Evolutionary conservation across 2,329 filamentous ascomycete species (phyloP).

Genomic region (Stemphylium beticola): DNA sequence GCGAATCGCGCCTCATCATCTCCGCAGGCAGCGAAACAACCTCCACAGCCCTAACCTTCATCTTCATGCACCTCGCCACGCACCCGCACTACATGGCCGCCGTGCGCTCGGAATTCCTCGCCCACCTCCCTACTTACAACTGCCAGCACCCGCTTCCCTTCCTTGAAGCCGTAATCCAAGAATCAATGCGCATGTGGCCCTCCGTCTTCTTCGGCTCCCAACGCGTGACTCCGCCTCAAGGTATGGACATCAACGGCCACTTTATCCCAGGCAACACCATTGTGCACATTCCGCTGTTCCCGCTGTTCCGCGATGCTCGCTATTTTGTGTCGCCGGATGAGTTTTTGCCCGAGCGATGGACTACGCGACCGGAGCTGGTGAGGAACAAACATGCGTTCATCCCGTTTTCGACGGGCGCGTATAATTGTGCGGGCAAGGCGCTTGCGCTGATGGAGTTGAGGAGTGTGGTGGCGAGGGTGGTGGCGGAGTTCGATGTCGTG

Average conservation of each 20-base stretch:
- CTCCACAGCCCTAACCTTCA: constrained; percentile 59
- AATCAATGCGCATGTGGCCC: constrained; percentile 37
- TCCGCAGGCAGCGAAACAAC: constrained; percentile 55
- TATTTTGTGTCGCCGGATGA: constrained; percentile 29
- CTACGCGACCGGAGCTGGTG: constrained; percentile 22
- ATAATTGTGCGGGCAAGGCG: constrained; percentile 72
- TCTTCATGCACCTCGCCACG: constrained; percentile 48
- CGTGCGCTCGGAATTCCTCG: constrained; percentile 29
- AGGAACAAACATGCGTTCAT: constrained; percentile 64
- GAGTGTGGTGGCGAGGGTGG: constrained; percentile 62
- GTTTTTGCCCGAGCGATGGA: constrained; percentile 38
- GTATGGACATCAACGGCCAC: constrained; percentile 26
- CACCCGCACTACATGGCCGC: constrained; percentile 24
- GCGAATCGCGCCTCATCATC: constrained; percentile 42
- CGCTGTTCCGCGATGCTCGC: constrained; percentile 23
- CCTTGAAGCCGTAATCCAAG: constrained; percentile 33
- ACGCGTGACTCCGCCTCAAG: constrained; percentile 39
- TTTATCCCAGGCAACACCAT: constrained; percentile 40
- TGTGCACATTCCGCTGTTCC: constrained; percentile 28
- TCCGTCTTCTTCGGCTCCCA: constrained; percentile 34
- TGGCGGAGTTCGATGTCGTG: constrained; percentile 64
- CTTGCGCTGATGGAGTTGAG: constrained; percentile 70
- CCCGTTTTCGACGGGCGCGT: constrained; percentile 70
- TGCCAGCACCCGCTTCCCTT: constrained; percentile 19
- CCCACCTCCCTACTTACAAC: constrained; percentile 10